A percentile compares a stretch with the other conserved stretches of the same genome.
Evolutionary conservation across 2,329 filamentous ascomycete genomes (phyloP).

Genomic region (Paracamarosporium sp.): DNA sequence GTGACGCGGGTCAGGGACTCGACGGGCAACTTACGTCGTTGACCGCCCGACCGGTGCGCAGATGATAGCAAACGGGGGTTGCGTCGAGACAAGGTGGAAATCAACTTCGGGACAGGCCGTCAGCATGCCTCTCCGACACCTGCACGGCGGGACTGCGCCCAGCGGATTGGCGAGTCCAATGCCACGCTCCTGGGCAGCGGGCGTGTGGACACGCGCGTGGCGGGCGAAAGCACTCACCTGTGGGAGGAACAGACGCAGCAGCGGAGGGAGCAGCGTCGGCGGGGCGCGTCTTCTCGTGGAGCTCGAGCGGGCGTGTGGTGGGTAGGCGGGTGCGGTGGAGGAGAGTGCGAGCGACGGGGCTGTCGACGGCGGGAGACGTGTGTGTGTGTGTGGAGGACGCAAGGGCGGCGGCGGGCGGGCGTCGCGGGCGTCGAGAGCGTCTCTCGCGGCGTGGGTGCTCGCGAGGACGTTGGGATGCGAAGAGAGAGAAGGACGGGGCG

Average conservation of each 20-base stretch:
- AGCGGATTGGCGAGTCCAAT: slow-evolving; percentile 8
- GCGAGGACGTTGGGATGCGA: background rate
- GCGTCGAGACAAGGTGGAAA: background rate
- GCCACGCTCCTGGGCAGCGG: slow-evolving; percentile 8
- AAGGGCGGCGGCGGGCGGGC: background rate
- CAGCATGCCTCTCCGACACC: background rate
- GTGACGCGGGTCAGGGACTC: background rate
- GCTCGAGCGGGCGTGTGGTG: too few relatives aligned
- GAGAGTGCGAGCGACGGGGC: background rate
- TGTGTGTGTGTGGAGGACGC: background rate
- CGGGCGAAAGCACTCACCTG: background rate
- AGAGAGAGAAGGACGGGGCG: background rate
- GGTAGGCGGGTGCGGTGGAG: background rate
- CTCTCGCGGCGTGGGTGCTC: background rate
- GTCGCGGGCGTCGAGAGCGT: background rate
- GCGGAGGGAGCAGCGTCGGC: background rate
- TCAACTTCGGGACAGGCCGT: background rate
- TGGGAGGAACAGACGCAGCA: background rate
- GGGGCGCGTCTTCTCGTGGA: background rate
- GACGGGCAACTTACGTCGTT: slow-evolving; percentile 8
- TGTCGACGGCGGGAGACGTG: too few relatives aligned
- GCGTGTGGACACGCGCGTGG: background rate
- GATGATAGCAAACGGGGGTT: background rate
- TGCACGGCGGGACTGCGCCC: slow-evolving; percentile 1
- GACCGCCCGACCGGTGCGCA: slow-evolving; percentile 2